Evolutionary conservation across 2,329 filamentous ascomycete genomes (phyloP).

Genomic region (Arachnomyces sp.): DNA sequence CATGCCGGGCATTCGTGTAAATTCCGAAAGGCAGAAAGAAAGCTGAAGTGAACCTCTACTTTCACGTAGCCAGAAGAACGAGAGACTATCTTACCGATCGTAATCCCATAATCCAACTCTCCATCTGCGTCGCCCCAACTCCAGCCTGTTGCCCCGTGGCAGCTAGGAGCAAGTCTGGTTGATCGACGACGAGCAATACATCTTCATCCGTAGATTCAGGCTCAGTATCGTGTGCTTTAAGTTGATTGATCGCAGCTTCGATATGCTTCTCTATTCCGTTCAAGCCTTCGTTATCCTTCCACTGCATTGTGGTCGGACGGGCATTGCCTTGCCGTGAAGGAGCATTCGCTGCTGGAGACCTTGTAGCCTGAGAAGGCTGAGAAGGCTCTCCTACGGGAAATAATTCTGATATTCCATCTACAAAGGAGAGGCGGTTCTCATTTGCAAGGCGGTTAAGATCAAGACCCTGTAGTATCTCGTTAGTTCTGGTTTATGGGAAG

Average conservation of each 20-base stretch:
- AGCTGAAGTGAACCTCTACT: neutral
- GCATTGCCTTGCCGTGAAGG: conserved; percentile 11
- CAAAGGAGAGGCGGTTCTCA: conserved; percentile 58
- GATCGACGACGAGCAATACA: conserved; percentile 58
- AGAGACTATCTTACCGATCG: conserved; percentile 51
- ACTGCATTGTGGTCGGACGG: conserved; percentile 16
- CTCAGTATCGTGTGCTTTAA: conserved; percentile 18
- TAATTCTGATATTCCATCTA: conserved; percentile 64
- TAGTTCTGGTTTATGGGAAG: too few species aligned
- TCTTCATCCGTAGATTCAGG: conserved; percentile 20
- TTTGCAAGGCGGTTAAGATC: conserved; percentile 57
- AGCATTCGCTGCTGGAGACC: conserved; percentile 6
- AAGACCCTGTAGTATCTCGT: conserved; percentile 49
- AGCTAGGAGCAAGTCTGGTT: conserved; percentile 58
- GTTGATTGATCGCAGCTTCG: conserved; percentile 22
- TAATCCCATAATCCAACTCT: conserved; percentile 51
- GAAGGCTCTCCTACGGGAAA: conserved; percentile 31
- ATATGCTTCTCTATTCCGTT: conserved; percentile 30
- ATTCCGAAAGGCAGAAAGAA: neutral
- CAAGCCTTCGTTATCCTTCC: conserved; percentile 18
- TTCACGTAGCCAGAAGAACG: neutral
- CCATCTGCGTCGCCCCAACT: conserved; percentile 38
- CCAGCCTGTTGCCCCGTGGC: conserved; percentile 44
- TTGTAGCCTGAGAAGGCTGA: conserved; percentile 10
- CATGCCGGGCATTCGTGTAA: neutral